Evolutionary conservation across 2,329 filamentous ascomycete species (phyloP).

Genomic region (Xylariaceae sp.): DNA sequence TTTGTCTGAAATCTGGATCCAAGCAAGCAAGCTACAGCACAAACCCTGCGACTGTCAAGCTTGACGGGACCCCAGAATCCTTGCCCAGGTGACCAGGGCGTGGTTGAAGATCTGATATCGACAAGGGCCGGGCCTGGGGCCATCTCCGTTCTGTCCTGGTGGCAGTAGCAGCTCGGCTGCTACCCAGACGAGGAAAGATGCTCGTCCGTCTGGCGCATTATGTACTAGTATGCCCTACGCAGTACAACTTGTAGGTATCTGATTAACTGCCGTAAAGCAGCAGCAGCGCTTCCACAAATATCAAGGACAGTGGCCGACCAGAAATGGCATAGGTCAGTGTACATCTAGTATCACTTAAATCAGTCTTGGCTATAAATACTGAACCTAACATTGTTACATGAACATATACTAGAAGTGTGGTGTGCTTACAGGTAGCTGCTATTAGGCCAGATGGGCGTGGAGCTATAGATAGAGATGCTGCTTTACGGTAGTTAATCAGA

Average conservation of each 20-base stretch:
- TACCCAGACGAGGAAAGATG: conserved; percentile 17
- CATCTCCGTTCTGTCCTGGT: conserved; percentile 18
- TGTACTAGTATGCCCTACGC: neutral
- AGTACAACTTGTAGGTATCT: neutral
- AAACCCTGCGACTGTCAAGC: conserved; percentile 22
- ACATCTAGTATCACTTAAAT: too few relatives aligned
- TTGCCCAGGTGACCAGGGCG: conserved; percentile 15
- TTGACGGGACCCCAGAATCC: conserved; percentile 23
- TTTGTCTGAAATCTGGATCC: neutral
- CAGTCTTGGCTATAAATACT: too few relatives aligned
- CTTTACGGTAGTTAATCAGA: too few relatives aligned
- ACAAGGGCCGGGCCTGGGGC: conserved; percentile 14
- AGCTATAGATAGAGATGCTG: too few relatives aligned
- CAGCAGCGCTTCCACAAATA: too few relatives aligned
- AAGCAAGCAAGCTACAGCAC: neutral
- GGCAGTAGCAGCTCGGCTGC: conserved; percentile 10
- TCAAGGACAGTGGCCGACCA: too few relatives aligned
- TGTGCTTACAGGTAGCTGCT: too few relatives aligned
- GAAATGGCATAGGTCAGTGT: too few relatives aligned
- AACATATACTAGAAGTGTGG: too few relatives aligned
- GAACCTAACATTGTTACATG: too few relatives aligned
- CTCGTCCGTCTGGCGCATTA: conserved; percentile 10
- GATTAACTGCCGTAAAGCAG: too few relatives aligned
- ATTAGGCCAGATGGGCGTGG: too few relatives aligned
- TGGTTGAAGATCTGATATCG: conserved; percentile 28